Conservation (phyloP, 176 grass and related monocot genomes). For the Otatea glauca region DNA sequence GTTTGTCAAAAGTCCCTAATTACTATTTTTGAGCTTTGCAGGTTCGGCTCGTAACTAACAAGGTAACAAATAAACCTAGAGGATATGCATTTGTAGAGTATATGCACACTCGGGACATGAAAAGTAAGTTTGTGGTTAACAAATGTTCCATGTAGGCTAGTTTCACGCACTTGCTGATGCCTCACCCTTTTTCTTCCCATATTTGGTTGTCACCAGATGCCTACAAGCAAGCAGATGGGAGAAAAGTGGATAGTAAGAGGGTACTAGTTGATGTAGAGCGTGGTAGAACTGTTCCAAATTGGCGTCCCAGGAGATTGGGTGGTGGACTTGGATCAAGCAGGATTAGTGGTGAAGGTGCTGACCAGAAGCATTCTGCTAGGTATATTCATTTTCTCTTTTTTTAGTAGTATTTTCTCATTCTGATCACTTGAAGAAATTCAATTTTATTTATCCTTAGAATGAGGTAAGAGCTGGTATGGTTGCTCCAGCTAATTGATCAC, state of each 20-base stretch:
- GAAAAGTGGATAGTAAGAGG: constrained; percentile 72
- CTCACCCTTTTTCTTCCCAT: neutral
- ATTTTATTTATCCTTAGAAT: neutral
- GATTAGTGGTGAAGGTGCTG: constrained; percentile 60
- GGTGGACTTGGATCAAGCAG: constrained; percentile 96
- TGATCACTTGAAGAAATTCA: neutral
- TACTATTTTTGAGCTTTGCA: constrained; percentile 52
- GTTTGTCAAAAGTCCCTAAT: constrained; percentile 24
- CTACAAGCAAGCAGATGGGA: constrained; percentile 82
- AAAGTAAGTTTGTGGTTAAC: constrained; percentile 53
- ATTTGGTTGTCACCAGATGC: constrained; percentile 56
- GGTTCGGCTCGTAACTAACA: constrained; percentile 65
- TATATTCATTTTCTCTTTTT: constrained; percentile 10
- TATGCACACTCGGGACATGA: constrained; percentile 81
- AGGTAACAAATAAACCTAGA: constrained; percentile 73
- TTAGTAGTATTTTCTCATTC: neutral
- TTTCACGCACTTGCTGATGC: neutral
- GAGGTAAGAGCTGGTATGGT: neutral
- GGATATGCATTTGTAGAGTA: constrained; percentile 82
- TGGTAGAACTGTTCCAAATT: constrained; percentile 93
- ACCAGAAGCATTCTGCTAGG: constrained; percentile 36
- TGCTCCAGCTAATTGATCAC: neutral
- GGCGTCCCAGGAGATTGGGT: constrained; percentile 87
- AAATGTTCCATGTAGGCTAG: neutral
- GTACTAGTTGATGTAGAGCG: constrained; percentile 92